Base-by-base conservation (phyloP, 1,284 basidiomycete species). In the Taiwanofungus camphoratus region DNA sequence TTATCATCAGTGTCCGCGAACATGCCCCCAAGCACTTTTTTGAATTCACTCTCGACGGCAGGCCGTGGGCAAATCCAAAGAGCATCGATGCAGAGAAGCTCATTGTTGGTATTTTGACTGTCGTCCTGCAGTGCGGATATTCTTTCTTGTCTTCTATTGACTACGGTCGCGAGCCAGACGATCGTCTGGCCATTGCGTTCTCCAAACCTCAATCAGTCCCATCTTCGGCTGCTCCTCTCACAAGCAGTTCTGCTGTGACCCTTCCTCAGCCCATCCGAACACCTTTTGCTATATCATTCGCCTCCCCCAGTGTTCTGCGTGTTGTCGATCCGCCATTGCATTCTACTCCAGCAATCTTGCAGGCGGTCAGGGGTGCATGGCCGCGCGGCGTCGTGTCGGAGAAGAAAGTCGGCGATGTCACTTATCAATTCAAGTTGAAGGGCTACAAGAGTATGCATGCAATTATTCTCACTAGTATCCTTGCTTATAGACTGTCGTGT, bases 371-470 rank as follows among this genome's bases (percentile, higher is more conserved):
- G 46, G 73, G 70, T 8, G 76, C 86, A 15, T 88, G 85, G 86
- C 85, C 86, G 15, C 72, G 83, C 52, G 86, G 85, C 16, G 82
- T 87, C 11, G 74, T 81, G 6, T 77, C 77, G 1, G 85, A 88
- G 61, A 85, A 81, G 68, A 87, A 82, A 57, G 68, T 86, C 1
- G 79, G 76, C 8, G 77, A 82, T 24, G 74, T 74, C 41, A 76
- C 76, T 13, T 88, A 76, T 56, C 85, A 88, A 59, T 88, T 88
- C 64, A 87, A 83, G 57, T 67, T 88, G 42, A 86, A 84, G 53
- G 86, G 85, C 13, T 88, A 87, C 59, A 79, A 74, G n/a, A n/a
- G 67, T 86, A 85, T 87, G 56, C 45, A 23, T 36, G 13, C 23
- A 13, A 23, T 21, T 42, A 24, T 47, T 39, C 16, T 33, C 40